Conservation (phyloP, 2,329 filamentous ascomycete species). For the Sporothrix protearum region DNA sequence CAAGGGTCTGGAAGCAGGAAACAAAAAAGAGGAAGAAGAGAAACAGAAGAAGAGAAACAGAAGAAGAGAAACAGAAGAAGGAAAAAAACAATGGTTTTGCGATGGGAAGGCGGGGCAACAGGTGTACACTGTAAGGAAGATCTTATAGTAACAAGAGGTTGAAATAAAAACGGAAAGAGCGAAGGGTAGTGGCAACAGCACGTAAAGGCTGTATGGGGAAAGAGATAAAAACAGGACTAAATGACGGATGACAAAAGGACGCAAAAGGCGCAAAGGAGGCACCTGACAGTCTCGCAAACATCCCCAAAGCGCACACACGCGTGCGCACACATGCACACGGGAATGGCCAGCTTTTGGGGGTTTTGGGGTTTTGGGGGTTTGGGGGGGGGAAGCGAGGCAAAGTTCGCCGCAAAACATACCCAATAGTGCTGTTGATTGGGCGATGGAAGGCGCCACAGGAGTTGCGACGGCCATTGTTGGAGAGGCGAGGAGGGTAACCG, state of each 20-base stretch:
- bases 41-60: neutral
- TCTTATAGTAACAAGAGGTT: neutral
- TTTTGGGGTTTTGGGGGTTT: too few relatives aligned
- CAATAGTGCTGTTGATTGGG: constrained; percentile 33
- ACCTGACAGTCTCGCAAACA: neutral
- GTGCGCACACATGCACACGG: too few relatives aligned
- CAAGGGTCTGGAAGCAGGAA: neutral
- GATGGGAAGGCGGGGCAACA: neutral
- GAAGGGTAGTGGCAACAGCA: neutral
- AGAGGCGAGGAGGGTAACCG: neutral
- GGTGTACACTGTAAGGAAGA: neutral
- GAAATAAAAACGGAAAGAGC: constrained; percentile 6
- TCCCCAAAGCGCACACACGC: neutral
- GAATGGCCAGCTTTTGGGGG: too few relatives aligned
- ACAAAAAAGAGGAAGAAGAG: neutral
- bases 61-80: neutral
- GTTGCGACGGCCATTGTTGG: constrained; percentile 34
- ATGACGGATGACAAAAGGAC: constrained; percentile 9
- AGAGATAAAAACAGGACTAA: constrained; percentile 9
- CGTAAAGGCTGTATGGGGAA: neutral
- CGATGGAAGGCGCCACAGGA: constrained; percentile 33
- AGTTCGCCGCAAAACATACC: constrained; percentile 32
- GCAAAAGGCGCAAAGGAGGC: constrained; percentile 14
- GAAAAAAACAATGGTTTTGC: neutral
- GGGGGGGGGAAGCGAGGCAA: neutral